Percentiles rank a stretch among this genome's conserved stretches.
phyloP scores from a whole-genome alignment of 345 rosid genomes.

The Ailanthus altissimus region DNA sequence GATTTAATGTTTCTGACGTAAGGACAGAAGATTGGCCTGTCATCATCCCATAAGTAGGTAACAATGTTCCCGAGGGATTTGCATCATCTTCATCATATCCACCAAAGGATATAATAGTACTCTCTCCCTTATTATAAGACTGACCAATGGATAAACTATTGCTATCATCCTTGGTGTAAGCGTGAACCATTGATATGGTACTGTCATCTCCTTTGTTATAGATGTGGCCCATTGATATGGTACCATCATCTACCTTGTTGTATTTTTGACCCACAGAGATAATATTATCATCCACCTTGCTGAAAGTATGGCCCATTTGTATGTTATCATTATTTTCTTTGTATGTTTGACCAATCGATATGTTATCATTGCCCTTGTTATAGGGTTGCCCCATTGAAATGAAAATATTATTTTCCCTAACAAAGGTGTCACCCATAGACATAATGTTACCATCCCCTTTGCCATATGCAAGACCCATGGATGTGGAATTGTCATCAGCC shows the following conservation, averaged over 20 bases:
- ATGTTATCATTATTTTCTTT: slow-evolving; percentile 42
- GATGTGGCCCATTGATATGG: slow-evolving; percentile 46
- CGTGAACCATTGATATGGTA: slow-evolving; percentile 32
- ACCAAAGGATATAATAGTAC: slow-evolving; percentile 70
- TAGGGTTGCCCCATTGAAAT: slow-evolving; percentile 48
- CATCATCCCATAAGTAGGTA: slow-evolving; percentile 48
- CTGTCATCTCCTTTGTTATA: slow-evolving; percentile 39
- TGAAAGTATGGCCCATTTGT: slow-evolving; percentile 39
- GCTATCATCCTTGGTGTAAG: slow-evolving; percentile 33
- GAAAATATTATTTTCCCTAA: slow-evolving; percentile 41
- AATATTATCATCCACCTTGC: slow-evolving; percentile 41
- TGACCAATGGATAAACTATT: slow-evolving; percentile 35
- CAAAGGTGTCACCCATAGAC: slow-evolving; percentile 40
- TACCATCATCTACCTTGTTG: slow-evolving; percentile 41
- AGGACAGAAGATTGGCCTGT: slow-evolving; percentile 42
- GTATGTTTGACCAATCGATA: slow-evolving; percentile 39
- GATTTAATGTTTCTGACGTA: slow-evolving; percentile 27
- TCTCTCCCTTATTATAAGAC: slow-evolving; percentile 51
- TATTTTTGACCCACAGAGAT: slow-evolving; percentile 52
- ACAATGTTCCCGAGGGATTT: slow-evolving; percentile 41
- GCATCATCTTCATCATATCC: slow-evolving; percentile 53
- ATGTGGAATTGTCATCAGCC: slow-evolving; percentile 29
- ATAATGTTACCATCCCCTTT: slow-evolving; percentile 31
- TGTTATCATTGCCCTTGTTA: slow-evolving; percentile 37
- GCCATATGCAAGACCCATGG: slow-evolving; percentile 34